phyloP scores from a whole-genome alignment of 129 eudicot genomes.

The Centella asiatica region DNA sequence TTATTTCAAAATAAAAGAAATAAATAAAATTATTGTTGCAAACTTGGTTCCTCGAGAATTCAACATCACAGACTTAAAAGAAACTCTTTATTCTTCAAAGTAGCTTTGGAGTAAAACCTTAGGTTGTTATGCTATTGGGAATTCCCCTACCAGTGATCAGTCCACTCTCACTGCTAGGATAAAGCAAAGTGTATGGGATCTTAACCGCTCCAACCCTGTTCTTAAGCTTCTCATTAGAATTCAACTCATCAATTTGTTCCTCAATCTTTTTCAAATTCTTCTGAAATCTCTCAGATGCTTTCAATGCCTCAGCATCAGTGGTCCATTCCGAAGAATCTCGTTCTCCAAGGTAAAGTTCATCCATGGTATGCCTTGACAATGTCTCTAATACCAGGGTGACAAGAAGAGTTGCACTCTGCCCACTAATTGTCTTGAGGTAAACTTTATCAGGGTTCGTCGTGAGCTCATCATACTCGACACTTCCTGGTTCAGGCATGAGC shows the following conservation, averaged over 20 bases:
- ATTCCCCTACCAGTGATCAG: slow-evolving; percentile 20
- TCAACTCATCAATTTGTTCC: not conserved
- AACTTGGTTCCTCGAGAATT: too few relatives aligned
- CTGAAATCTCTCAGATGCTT: slow-evolving; percentile 8
- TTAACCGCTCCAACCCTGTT: slow-evolving; percentile 13
- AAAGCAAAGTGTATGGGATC: slow-evolving; percentile 15
- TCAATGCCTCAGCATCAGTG: not conserved
- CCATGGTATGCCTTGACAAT: slow-evolving; percentile 9
- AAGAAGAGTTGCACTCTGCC: slow-evolving; percentile 29
- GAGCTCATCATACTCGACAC: slow-evolving; percentile 34
- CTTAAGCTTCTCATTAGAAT: not conserved
- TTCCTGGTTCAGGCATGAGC: slow-evolving; percentile 35
- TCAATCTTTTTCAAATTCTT: slow-evolving; percentile 12
- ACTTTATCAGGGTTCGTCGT: slow-evolving; percentile 20
- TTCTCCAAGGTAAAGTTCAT: slow-evolving; percentile 18
- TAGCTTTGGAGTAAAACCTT: not conserved
- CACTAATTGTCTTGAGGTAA: slow-evolving; percentile 26
- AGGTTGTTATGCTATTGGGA: slow-evolving; percentile 12
- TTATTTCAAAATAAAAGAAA: too few relatives aligned
- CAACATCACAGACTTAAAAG: too few relatives aligned
- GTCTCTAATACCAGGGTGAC: too few relatives aligned
- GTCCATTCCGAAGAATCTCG: slow-evolving; percentile 15
- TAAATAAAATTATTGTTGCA: too few relatives aligned
- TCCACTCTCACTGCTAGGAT: slow-evolving; percentile 8
- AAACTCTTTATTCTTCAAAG: too few relatives aligned